Evolutionary conservation across 2,329 filamentous ascomycete genomes (phyloP), one percentile per base, ranked within the genome.

Genomic region (Ophiosphaerella herpotricha): DNA sequence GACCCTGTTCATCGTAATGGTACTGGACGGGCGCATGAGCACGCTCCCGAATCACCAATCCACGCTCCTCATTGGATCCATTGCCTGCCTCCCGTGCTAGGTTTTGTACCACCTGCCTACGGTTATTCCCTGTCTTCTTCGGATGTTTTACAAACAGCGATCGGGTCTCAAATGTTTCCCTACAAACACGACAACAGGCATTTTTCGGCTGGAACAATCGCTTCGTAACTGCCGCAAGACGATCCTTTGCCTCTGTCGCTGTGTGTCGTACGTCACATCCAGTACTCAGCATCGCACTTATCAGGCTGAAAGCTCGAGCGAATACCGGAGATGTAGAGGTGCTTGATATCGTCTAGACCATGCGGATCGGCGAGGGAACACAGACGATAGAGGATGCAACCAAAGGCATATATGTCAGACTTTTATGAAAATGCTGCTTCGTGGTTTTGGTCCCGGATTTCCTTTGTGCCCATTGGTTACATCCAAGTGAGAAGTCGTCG

Each of bases 341-440:
- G 54, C 21, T 54, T 44, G 24, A 55, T 14, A 14, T 48, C 57
- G 9, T 47, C 46, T 26, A 46, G n/a, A 1, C 36, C 29, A 7
- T 32, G 5, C 9, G 52, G 53, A 14, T 51, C 32, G 13, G 42
- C 35, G 1, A 60, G 37, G 4, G 48, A 52, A 29, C 45, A 52
- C 12, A 55, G 48, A 11, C 46, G 43, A 29, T 49, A 54, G 7
- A 57, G 46, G 21, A 57, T 48, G 32, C 46, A 60, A 16, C 57
- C 54, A 36, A 60, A 52, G 1, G 57, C 57, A 21, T 53, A 57
- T 5, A 59, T 46, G 39, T 60, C 57, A 12, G 57, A 60, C 35
- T 57, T 60, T 40, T 53, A 43, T 3, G 54, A 57, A 44, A 57
- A 60, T 2, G 48, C 46, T 7, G 51, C 57, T 29, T 32, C 11